Percentiles rank a stretch among this genome's conserved stretches.
phyloP scores from a whole-genome alignment of 306 rosid genomes.

The Pachyrhizus erosus region DNA sequence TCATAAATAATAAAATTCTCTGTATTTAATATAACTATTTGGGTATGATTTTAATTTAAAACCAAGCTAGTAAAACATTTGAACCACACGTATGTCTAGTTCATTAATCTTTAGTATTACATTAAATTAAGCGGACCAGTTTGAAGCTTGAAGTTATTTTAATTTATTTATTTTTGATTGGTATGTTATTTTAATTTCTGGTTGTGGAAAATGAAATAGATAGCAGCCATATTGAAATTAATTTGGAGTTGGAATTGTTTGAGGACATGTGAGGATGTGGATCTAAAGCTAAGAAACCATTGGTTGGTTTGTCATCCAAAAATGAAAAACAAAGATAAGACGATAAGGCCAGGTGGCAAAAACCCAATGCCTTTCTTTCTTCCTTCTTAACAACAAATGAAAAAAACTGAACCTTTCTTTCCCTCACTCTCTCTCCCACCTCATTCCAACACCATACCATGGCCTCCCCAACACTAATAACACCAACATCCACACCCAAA shows the following conservation, averaged over 20 bases:
- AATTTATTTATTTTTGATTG: too few relatives aligned
- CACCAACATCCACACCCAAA: conserved; percentile 85
- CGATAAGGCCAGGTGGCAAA: conserved; percentile 92
- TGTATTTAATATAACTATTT: too few relatives aligned
- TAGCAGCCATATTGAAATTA: background rate
- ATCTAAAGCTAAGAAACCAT: conserved; percentile 56
- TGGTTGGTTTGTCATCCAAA: conserved; percentile 71
- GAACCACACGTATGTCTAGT: too few relatives aligned
- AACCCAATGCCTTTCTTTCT: conserved; percentile 43
- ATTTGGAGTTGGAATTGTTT: background rate
- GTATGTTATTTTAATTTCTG: too few relatives aligned
- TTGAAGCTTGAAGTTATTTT: too few relatives aligned
- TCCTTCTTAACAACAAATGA: conserved; percentile 23
- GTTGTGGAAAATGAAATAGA: background rate
- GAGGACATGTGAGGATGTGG: background rate
- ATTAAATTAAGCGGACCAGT: too few relatives aligned
- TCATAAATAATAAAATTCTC: too few relatives aligned
- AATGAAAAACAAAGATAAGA: conserved; percentile 68
- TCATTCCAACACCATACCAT: conserved; percentile 53
- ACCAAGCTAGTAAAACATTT: too few relatives aligned
- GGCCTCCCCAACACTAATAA: conserved; percentile 83
- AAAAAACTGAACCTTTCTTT: conserved; percentile 1
- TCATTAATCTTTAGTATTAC: too few relatives aligned
- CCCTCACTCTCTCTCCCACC: background rate
- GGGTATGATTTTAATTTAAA: too few relatives aligned